These are phyloP conservation scores for Diplodia sapinea DNA, from an alignment of 2,329 filamentous ascomycete species.

Conservation along the genomic window DNA sequence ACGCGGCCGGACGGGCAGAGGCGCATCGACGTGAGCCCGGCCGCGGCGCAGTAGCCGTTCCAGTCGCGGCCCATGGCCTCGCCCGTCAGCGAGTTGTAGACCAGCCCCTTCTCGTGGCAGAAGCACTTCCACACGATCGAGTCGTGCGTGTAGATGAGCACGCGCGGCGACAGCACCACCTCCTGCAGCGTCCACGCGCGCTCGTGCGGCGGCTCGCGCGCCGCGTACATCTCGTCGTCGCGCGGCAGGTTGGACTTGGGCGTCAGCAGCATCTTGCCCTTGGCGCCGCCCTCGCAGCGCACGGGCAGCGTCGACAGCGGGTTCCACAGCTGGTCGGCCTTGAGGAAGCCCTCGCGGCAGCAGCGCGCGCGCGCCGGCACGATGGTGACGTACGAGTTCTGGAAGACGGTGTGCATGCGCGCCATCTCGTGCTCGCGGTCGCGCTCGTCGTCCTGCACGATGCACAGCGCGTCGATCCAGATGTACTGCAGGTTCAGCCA, in stretches of 20 bases:
- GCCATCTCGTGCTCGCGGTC: conserved; percentile 16
- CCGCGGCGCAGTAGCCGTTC: conserved; percentile 25
- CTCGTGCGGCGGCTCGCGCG: conserved; percentile 20
- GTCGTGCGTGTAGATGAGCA: conserved; percentile 23
- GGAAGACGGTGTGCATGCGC: conserved; percentile 20
- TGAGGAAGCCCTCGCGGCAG: conserved; percentile 19
- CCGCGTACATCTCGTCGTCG: background rate
- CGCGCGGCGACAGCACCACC: conserved; percentile 18
- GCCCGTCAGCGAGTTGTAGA: background rate
- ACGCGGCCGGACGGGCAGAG: conserved; percentile 12
- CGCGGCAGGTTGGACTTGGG: background rate
- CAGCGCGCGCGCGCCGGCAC: conserved; percentile 7
- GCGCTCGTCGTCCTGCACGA: conserved; percentile 11
- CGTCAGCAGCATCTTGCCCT: conserved; percentile 10
- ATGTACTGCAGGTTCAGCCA: conserved; percentile 9
- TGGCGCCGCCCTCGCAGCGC: conserved; percentile 14
- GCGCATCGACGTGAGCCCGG: conserved; percentile 14
- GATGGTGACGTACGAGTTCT: conserved; percentile 25
- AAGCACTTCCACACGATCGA: conserved; percentile 24
- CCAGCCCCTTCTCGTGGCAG: background rate
- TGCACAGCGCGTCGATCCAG: conserved; percentile 24
- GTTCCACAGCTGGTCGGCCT: conserved; percentile 10
- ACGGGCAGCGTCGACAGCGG: conserved; percentile 9
- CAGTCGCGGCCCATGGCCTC: conserved; percentile 9
- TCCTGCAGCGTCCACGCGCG: conserved; percentile 29